These are phyloP conservation scores for Helicostylum pulchrum DNA, from an alignment of 192 early-diverging fungal genomes.

Conservation along the genomic window DNA sequence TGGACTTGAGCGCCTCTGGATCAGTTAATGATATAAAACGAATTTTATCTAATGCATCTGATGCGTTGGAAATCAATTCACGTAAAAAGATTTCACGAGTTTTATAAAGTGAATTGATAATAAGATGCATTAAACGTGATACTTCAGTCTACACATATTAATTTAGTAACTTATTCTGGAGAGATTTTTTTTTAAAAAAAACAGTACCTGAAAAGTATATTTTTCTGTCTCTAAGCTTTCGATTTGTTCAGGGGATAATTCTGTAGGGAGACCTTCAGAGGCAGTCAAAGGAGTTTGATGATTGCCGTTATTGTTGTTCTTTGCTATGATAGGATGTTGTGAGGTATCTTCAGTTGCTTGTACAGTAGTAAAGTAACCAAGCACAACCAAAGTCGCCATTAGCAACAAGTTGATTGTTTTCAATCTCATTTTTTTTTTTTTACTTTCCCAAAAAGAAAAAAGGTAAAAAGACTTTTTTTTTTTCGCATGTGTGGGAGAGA, in stretches of 20 bases:
- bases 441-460: background rate
- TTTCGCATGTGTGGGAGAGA: too few species aligned
- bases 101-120: conserved; percentile 97
- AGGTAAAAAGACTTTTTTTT: background rate
- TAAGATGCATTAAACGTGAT: conserved; percentile 85
- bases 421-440: conserved; percentile 5
- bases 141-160: conserved; percentile 71
- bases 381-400: background rate
- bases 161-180: background rate
- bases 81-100: conserved; percentile 94
- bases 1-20: conserved; percentile 51
- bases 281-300: background rate
- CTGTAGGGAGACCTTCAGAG: background rate
- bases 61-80: conserved; percentile 94
- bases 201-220: conserved; percentile 25
- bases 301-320: too few species aligned
- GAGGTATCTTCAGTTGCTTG: conserved; percentile 2
- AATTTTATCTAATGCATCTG: conserved; percentile 96
- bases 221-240: conserved; percentile 30
- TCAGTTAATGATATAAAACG: conserved; percentile 78
- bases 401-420: conserved; percentile 6
- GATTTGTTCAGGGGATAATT: conserved; percentile 15
- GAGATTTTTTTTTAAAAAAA: too few species aligned
- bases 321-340: conserved; percentile 1
- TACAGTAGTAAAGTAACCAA: background rate